phyloP scores from a whole-genome alignment of 768 basidiomycete species.

The Kwoniella shandongensis region DNA sequence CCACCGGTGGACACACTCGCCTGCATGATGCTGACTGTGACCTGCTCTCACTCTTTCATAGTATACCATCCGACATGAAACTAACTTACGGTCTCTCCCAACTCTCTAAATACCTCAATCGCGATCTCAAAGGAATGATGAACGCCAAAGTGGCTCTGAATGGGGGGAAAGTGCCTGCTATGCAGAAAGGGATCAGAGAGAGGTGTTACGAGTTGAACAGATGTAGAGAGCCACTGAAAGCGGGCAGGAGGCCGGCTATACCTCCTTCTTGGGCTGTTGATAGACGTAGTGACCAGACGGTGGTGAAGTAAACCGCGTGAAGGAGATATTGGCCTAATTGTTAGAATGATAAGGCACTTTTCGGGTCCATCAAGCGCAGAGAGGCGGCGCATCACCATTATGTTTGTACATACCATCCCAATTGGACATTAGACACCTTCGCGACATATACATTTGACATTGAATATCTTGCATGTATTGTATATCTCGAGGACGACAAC shows the following conservation, averaged over 20 bases:
- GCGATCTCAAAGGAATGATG: constrained; percentile 37
- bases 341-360: too few species aligned
- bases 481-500: not conserved
- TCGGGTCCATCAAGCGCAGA: too few species aligned
- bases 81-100: constrained; percentile 23
- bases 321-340: constrained; percentile 2
- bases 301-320: not conserved
- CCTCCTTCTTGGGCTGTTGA: not conserved
- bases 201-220: constrained; percentile 36
- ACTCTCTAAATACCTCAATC: constrained; percentile 24
- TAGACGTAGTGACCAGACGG: too few species aligned
- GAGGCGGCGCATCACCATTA: too few species aligned
- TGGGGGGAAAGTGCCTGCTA: constrained; percentile 27
- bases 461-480: too few species aligned
- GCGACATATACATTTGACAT: too few species aligned
- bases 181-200: constrained; percentile 28
- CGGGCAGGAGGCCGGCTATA: constrained; percentile 20
- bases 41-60: constrained; percentile 4
- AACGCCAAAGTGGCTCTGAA: constrained; percentile 14
- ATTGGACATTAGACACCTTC: too few species aligned
- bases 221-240: constrained; percentile 19
- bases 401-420: too few species aligned
- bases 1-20: too few species aligned
- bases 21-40: not conserved
- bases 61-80: constrained; percentile 49